These are phyloP conservation scores for Xanthoconium separans DNA, from an alignment of 1,284 basidiomycete species.

Conservation along the genomic window DNA sequence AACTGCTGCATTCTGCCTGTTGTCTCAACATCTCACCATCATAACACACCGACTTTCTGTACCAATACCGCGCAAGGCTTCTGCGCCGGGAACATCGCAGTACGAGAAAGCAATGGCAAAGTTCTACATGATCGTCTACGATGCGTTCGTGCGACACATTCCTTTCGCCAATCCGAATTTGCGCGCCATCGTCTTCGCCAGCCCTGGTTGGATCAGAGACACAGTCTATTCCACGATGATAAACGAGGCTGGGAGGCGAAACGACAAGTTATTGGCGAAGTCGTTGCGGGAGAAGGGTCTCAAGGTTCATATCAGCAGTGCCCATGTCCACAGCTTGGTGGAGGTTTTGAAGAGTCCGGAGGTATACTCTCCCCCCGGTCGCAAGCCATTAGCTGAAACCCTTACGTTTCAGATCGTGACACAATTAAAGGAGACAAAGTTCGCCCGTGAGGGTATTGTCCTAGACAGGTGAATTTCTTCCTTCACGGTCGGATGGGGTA, in stretches of 20 bases:
- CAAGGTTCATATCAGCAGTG: slow-evolving; percentile 89
- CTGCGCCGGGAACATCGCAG: slow-evolving; percentile 73
- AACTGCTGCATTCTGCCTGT: slow-evolving; percentile 88
- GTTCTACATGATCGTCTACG: slow-evolving; percentile 86
- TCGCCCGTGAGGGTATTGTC: slow-evolving; percentile 90
- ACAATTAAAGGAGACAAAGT: slow-evolving; percentile 95
- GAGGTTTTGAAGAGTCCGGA: slow-evolving; percentile 95
- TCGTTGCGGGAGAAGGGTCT: slow-evolving; percentile 82
- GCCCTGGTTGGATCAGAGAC: slow-evolving; percentile 95
- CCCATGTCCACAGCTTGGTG: slow-evolving; percentile 94
- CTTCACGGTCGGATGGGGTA: background rate
- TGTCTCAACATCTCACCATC: slow-evolving; percentile 97
- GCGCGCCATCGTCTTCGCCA: slow-evolving; percentile 92
- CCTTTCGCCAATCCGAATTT: slow-evolving; percentile 74
- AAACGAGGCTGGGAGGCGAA: slow-evolving; percentile 75
- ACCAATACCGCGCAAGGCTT: slow-evolving; percentile 89
- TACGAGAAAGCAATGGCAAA: slow-evolving; percentile 86
- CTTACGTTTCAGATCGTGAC: slow-evolving; percentile 50
- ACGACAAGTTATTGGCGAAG: slow-evolving; percentile 81
- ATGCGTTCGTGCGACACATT: slow-evolving; percentile 87
- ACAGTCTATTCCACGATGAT: slow-evolving; percentile 86
- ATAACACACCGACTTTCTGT: slow-evolving; percentile 91
- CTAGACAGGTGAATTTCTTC: slow-evolving; percentile 70
- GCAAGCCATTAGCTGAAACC: background rate
- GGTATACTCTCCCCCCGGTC: slow-evolving; percentile 42